These are phyloP conservation scores for Maudiozyma bulderi DNA, from an alignment of 805 yeast species.

Conservation along the genomic window DNA sequence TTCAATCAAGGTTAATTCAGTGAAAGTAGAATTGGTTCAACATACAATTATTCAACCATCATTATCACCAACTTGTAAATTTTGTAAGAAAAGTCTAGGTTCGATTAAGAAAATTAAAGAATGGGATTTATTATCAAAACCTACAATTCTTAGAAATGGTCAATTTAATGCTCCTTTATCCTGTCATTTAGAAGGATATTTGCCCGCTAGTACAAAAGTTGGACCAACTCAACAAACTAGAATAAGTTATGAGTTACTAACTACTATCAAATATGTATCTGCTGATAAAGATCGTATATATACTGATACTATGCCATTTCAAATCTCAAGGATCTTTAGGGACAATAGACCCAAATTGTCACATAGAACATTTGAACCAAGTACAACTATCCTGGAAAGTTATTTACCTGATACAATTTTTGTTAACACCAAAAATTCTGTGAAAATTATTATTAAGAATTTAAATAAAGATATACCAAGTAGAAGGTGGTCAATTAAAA, in stretches of 20 bases:
- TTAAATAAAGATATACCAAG: not conserved
- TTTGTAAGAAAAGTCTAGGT: not conserved
- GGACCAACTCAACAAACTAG: not conserved
- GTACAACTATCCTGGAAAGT: not conserved
- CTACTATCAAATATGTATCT: not conserved
- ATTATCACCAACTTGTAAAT: not conserved
- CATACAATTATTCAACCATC: not conserved
- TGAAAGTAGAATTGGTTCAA: not conserved
- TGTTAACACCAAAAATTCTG: not conserved
- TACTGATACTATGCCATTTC: not conserved
- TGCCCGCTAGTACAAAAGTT: not conserved
- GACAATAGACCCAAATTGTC: not conserved
- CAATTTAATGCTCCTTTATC: not conserved
- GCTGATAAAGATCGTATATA: not conserved
- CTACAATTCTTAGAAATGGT: not conserved
- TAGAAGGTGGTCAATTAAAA: not conserved
- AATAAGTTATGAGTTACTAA: not conserved
- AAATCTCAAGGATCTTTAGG: not conserved
- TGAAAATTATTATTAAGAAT: not conserved
- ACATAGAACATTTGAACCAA: not conserved
- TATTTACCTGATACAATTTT: not conserved
- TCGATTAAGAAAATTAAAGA: not conserved
- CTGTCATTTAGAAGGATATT: not conserved
- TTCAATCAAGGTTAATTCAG: not conserved
- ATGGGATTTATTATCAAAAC: not conserved